phyloP scores from a whole-genome alignment of 2,329 filamentous ascomycete genomes.

The Cercospora brassicicola region DNA sequence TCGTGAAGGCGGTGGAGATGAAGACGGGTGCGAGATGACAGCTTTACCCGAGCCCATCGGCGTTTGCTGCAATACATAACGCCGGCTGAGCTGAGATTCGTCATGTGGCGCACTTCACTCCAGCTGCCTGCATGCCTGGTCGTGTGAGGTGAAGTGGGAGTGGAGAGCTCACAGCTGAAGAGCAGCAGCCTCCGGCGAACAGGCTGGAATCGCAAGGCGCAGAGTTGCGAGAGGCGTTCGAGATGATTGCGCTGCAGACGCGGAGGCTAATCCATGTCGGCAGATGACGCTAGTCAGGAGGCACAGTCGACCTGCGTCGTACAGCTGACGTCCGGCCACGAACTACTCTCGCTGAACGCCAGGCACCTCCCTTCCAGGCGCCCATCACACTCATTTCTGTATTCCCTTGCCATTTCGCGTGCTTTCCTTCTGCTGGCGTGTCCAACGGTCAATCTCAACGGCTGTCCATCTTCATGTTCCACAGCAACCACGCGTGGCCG shows the following conservation, averaged over 20 bases:
- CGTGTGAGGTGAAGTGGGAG: not conserved
- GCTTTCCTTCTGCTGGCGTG: not conserved
- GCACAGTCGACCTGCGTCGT: not conserved
- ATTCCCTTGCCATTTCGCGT: not conserved
- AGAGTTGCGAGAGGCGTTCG: not conserved
- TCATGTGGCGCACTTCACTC: not conserved
- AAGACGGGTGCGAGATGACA: not conserved
- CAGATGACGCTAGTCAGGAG: slow-evolving; percentile 2
- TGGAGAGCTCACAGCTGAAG: not conserved
- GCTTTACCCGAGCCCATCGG: not conserved
- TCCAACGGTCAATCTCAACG: not conserved
- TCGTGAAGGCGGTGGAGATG: not conserved
- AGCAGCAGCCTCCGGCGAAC: not conserved
- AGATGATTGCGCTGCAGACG: not conserved
- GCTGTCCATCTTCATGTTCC: not conserved
- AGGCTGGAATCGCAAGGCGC: not conserved
- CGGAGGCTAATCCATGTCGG: not conserved
- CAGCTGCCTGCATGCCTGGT: not conserved
- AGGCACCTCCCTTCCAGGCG: not conserved
- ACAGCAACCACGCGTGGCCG: not conserved
- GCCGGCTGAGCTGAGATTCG: not conserved
- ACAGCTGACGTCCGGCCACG: not conserved
- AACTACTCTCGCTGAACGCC: not conserved
- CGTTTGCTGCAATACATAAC: not conserved
- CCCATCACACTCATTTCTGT: not conserved